Base-by-base conservation (phyloP, 1,284 basidiomycete genomes). In the Boletus smithii region DNA sequence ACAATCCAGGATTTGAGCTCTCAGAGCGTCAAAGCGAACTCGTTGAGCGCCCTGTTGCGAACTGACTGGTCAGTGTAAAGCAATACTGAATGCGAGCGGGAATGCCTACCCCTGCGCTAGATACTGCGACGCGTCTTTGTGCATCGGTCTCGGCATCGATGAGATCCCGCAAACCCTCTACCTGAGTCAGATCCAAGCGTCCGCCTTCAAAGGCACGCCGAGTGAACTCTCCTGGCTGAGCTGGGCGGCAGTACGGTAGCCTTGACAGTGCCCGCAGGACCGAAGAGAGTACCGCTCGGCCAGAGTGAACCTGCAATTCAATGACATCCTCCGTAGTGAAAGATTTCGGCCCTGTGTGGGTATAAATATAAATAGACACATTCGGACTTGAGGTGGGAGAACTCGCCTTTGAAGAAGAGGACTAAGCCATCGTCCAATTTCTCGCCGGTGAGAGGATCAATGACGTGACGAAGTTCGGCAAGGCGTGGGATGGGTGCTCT, bases 281-380 rank as follows among this genome's bases (percentile, higher is more conserved):
- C 3, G 87, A 80, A 3, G 81, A 68, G 51, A 91, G 75, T 29
- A 93, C 76, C 1, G 92, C 89, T 6, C 83, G 75, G 1, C 90
- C 89, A n/a, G 91, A 93, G 62, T 95, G 91, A 23, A 91, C 70
- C 65, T 95, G 91, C 29, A 95, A 67, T 62, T 95, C 91, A 6
- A 95, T 61, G n/a, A 85, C 83, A 37, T 87, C 82, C 60, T 92
- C 84, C 0, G 83, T 84, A 0, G 91, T 94, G 59, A 88, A 93
- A 2, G 89, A 93, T 54, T 71, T 78, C 1, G 81, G 86, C 3
- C 73, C 85, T 88, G 53, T 31, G 35, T 13, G 38, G 38, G 23
- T 6, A 41, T 49, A 33, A 38, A 34, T 37, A 33, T 31, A 6
- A 10, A 14, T n/a, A 3, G n/a, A 47, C 44, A 0, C 18, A 23